Conservation (phyloP, 2,329 filamentous ascomycete genomes). For the Sarocladiaceae sp. region DNA sequence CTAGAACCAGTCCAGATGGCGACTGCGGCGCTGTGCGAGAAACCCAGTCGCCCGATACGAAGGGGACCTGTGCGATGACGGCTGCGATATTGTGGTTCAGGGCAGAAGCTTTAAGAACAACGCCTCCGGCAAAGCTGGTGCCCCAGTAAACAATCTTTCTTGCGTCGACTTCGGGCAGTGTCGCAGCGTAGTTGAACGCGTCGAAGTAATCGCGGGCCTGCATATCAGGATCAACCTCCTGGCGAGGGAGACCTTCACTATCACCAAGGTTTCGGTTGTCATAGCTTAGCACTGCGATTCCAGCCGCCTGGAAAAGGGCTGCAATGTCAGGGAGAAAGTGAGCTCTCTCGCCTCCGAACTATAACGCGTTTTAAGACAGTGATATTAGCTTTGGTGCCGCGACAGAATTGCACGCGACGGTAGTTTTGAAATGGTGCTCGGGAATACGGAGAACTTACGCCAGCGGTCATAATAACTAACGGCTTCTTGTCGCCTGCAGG, state of each 20-base stretch:
- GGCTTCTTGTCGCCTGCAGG: not conserved
- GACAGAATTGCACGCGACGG: not conserved
- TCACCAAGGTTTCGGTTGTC: constrained; percentile 15
- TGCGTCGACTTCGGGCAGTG: constrained; percentile 13
- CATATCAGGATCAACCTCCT: constrained; percentile 12
- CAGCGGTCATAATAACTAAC: not conserved
- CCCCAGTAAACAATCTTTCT: constrained; percentile 14
- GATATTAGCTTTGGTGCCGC: not conserved
- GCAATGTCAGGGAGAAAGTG: constrained; percentile 13
- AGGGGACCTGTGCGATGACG: constrained; percentile 12
- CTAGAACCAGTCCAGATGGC: not conserved
- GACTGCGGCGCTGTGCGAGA: not conserved
- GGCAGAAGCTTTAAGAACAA: constrained; percentile 11
- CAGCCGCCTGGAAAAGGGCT: constrained; percentile 11
- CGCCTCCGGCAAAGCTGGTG: constrained; percentile 13
- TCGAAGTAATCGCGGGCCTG: constrained; percentile 14
- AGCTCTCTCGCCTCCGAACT: not conserved
- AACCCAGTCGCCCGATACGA: constrained; percentile 12
- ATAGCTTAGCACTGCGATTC: constrained; percentile 12
- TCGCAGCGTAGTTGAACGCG: constrained; percentile 13
- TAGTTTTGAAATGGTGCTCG: not conserved
- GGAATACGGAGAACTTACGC: not conserved
- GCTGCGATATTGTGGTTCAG: constrained; percentile 14
- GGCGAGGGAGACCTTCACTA: constrained; percentile 13
- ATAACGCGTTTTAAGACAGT: too few species aligned